Base-by-base conservation (phyloP, 345 rosid species). In the Eucalyptus viminalis region DNA sequence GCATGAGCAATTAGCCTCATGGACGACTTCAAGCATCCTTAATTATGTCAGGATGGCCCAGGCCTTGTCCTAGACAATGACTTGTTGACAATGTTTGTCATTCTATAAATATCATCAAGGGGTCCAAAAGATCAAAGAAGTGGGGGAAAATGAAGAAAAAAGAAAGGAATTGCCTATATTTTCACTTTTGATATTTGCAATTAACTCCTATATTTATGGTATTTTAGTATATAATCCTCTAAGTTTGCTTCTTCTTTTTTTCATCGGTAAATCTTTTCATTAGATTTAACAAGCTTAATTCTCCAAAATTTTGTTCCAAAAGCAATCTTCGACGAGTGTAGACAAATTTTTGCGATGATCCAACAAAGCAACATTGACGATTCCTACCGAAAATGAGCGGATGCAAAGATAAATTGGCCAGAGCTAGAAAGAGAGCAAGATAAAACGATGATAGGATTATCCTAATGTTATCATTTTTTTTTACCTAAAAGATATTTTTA, bases 321-420 rank as follows among this genome's bases (percentile, higher is more conserved):
- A 17, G 1, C 0, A 5, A 58, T 58, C 4, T 51, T 51, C 11
- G 0, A 54, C 0, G 0, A 54, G 11, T 0, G 0, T 9, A 54
- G 8, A 0, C 27, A 54, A 54, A 22, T 54, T 9, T 22, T 54
- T 12, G 1, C 0, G 0, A 8, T 0, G 0, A 9, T 54, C 27
- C 27, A 4, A 22, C 60, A 22, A 54, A 22, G 27, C 1, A 54
- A 0, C 3, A 54, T 54, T 0, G 1, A 9, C 3, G 0, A 8
- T 54, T 2, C 60, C 60, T 1, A 12, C 2, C 7, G 1, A 27
- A 5, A 9, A 24, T 56, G 29, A 56, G 62, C 0, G 3, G 11
- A 56, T 56, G 14, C 6, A 11, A 56, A 1, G 62, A 56, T 56
- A 25, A 56, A 56, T 5, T 56, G 29, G 29, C 14, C 0, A 24